phyloP scores from a whole-genome alignment of 352 stramenopile species.

The Pythium apleroticum region DNA sequence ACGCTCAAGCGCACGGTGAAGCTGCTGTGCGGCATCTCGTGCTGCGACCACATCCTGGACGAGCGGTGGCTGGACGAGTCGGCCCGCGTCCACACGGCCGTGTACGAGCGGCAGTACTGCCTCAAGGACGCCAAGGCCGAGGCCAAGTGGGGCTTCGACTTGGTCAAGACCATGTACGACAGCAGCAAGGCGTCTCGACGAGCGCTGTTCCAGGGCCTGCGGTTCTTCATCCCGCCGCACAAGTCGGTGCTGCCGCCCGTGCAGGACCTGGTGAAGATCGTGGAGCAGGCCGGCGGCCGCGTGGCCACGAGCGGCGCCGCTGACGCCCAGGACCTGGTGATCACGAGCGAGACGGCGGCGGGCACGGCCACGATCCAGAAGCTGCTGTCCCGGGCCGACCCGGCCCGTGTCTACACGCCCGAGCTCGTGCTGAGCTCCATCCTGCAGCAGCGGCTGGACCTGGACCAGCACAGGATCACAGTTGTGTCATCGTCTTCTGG shows the following conservation, averaged over 20 bases:
- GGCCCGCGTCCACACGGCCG: constrained; percentile 17
- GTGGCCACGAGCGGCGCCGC: constrained; percentile 22
- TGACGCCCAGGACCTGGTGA: constrained; percentile 31
- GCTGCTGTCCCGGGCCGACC: constrained; percentile 20
- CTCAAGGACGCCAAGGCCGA: constrained; percentile 38
- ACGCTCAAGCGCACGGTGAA: constrained; percentile 56
- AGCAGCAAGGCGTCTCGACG: constrained; percentile 21
- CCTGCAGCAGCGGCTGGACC: constrained; percentile 36
- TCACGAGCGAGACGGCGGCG: constrained; percentile 36
- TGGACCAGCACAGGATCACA: constrained; percentile 23
- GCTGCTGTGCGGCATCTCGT: constrained; percentile 46
- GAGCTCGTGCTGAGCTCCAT: constrained; percentile 43
- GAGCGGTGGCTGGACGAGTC: constrained; percentile 47
- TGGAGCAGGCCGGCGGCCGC: constrained; percentile 36
- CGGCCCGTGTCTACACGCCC: constrained; percentile 28
- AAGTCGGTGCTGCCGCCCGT: constrained; percentile 37
- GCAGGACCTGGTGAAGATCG: constrained; percentile 40
- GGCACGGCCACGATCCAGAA: constrained; percentile 29
- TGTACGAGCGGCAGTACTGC: constrained; percentile 36
- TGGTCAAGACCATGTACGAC: constrained; percentile 45
- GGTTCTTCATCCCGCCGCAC: constrained; percentile 39
- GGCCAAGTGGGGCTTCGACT: constrained; percentile 43
- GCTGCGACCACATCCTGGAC: constrained; percentile 43
- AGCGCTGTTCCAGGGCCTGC: constrained; percentile 28
- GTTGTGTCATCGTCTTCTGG: too few species aligned